A percentile compares a stretch with the other conserved stretches of the same genome.
These are phyloP conservation scores for Galerina marginata DNA, from an alignment of 768 basidiomycete species.

Conservation along the genomic window DNA sequence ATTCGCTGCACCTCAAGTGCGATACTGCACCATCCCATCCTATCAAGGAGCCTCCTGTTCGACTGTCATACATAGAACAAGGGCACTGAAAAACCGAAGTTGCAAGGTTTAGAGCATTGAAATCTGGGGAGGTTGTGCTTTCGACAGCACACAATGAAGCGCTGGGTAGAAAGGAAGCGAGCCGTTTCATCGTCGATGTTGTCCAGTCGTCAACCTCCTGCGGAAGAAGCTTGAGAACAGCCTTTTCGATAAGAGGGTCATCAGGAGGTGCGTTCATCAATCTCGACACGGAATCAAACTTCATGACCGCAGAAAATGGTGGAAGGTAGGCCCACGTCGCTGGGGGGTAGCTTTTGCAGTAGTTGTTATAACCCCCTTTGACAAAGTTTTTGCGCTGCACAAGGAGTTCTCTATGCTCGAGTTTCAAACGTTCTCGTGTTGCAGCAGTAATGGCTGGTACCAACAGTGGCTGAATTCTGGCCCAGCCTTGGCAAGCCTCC, in stretches of 20 bases:
- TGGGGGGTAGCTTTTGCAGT: neutral
- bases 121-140: neutral
- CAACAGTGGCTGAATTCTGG: neutral
- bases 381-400: neutral
- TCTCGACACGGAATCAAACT: neutral
- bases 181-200: slow-evolving; percentile 16
- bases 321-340: neutral
- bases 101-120: slow-evolving; percentile 16
- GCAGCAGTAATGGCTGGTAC: neutral
- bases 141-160: neutral
- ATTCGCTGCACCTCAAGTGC: slow-evolving; percentile 24
- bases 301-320: neutral
- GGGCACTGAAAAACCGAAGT: slow-evolving; percentile 27
- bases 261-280: neutral
- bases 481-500: neutral
- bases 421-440: neutral
- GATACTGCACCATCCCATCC: slow-evolving; percentile 28
- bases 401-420: neutral
- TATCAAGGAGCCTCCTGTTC: slow-evolving; percentile 22
- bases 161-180: slow-evolving; percentile 18
- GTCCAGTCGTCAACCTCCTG: slow-evolving; percentile 21
- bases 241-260: neutral
- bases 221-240: slow-evolving; percentile 2
- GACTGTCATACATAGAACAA: slow-evolving; percentile 13
- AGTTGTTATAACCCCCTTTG: neutral